Conservation (phyloP, 495 filamentous ascomycete species). For the Aspergillus nanangensis region DNA sequence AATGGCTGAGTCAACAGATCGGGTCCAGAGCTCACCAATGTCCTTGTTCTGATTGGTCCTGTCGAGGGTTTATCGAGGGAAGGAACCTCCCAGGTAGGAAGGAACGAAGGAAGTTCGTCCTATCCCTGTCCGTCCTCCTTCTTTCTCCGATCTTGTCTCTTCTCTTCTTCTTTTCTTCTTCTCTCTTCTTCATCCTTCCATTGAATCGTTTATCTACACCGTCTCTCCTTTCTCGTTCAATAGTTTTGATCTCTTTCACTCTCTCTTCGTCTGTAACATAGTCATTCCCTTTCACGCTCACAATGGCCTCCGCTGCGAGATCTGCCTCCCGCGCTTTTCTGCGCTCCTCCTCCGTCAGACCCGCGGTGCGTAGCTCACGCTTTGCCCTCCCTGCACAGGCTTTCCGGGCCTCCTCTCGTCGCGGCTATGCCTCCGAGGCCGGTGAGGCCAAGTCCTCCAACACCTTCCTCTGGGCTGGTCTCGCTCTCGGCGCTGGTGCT, state of each 20-base stretch:
- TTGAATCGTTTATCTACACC: constrained; percentile 8
- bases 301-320: constrained; percentile 54
- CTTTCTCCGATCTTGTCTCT: constrained; percentile 5
- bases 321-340: constrained; percentile 46
- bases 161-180: constrained; percentile 6
- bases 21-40: constrained; percentile 14
- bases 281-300: constrained; percentile 15
- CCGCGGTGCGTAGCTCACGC: constrained; percentile 50
- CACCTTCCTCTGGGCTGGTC: constrained; percentile 48
- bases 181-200: not conserved
- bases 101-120: constrained; percentile 9
- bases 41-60: constrained; percentile 15
- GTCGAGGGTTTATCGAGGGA: constrained; percentile 3
- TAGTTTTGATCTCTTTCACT: constrained; percentile 13
- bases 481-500: constrained; percentile 59
- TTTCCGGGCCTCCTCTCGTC: constrained; percentile 61
- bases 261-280: constrained; percentile 10
- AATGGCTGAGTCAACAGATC: constrained; percentile 20
- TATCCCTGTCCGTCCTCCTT: not conserved
- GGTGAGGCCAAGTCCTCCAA: constrained; percentile 47
- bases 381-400: constrained; percentile 56
- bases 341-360: constrained; percentile 46
- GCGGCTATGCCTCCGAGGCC: constrained; percentile 72
- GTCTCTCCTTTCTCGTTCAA: constrained; percentile 13
- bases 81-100: constrained; percentile 3